A percentile compares a stretch with the other conserved stretches of the same genome.
Evolutionary conservation across 768 basidiomycete genomes (phyloP).

Genomic region (Terana coerulea): DNA sequence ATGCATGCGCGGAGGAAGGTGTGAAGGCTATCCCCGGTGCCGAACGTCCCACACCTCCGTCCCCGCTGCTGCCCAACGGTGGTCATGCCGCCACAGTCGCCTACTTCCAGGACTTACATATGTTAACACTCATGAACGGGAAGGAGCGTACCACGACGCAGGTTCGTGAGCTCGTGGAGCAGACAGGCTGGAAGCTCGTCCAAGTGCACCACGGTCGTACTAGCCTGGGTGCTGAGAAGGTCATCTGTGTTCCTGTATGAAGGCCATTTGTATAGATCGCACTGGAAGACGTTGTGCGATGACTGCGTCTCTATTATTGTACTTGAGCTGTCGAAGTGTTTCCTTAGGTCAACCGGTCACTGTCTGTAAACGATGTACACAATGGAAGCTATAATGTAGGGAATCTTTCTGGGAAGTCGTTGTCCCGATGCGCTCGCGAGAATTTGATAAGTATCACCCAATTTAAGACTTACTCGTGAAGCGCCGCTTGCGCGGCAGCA

Average conservation of each 20-base stretch:
- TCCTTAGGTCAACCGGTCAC: too few species aligned
- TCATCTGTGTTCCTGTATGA: not conserved
- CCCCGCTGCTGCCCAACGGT: slow-evolving; percentile 1
- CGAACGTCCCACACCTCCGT: not conserved
- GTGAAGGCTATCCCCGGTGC: slow-evolving; percentile 7
- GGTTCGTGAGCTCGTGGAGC: not conserved
- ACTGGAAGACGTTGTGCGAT: too few species aligned
- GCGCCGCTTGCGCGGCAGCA: too few species aligned
- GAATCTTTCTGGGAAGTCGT: too few species aligned
- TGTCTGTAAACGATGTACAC: too few species aligned
- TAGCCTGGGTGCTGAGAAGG: not conserved
- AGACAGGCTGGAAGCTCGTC: not conserved
- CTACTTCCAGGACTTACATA: not conserved
- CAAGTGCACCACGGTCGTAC: not conserved
- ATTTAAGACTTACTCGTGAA: too few species aligned
- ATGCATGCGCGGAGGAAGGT: slow-evolving; percentile 18
- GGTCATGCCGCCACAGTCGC: not conserved
- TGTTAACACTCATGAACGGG: not conserved
- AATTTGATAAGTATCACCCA: too few species aligned
- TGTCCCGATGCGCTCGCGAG: too few species aligned
- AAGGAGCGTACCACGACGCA: slow-evolving; percentile 2
- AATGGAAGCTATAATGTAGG: too few species aligned
- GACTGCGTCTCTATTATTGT: too few species aligned
- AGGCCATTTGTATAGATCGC: too few species aligned
- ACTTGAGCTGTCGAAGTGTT: too few species aligned